Evolutionary conservation across 345 rosid species (phyloP), one percentile per base, ranked within the genome.

Genomic region (Citrus maxima): DNA sequence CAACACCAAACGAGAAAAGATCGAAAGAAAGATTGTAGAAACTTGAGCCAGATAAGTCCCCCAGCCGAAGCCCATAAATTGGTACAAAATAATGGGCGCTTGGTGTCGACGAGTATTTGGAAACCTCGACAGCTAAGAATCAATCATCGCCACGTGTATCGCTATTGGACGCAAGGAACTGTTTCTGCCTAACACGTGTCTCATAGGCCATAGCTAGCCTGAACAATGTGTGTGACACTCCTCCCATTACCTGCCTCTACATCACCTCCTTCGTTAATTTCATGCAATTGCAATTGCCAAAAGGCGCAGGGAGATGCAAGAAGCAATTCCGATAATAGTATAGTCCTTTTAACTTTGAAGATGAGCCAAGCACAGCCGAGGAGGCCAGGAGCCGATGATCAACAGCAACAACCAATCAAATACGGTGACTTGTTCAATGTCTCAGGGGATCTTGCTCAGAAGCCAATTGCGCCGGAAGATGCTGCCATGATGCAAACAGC

Each of bases 321-420:
- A 51, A 51, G 56, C 56, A 51, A 42, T 42, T 42, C 51, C 51
- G 16, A 42, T 42, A 3, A 12, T 42, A 42, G 51, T 42, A 3
- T 42, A 42, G 13, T 12, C 51, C 16, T 42, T 51, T 0, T 51
- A 51, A 51, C 24, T 8, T 37, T 35, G 46, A 80, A 54, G n/a
- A 87, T 89, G 92, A 87, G 87, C 86, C 88, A 83, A 72, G 63
- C 74, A 25, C 88, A 88, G 81, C 83, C 27, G 4, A 30, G 40
- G 59, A 81, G 80, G 79, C 72, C 76, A 2, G 70, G 28, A 73
- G 37, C 42, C 30, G 60, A 27, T 19, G 60, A 27, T 19, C 68
- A 65, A 22, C 62, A 59, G n/a, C 76, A 80, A 30, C 82, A 84
- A 5, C 65, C 85, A 10, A 78, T 87, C 73, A 85, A 76, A 60